Evolutionary conservation across 345 rosid genomes (phyloP).

Genomic region (Acer yangbiense): DNA sequence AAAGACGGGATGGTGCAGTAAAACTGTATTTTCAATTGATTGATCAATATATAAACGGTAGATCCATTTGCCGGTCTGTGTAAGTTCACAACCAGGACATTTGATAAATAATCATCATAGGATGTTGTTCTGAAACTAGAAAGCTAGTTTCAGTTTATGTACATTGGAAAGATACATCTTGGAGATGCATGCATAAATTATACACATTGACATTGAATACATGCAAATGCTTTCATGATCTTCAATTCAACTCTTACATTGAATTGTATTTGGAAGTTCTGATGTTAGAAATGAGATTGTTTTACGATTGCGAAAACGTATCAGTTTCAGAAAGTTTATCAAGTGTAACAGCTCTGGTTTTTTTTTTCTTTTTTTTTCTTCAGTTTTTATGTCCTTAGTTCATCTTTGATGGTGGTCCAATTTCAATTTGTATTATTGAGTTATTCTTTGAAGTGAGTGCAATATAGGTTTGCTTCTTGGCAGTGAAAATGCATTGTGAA

Average conservation of each 20-base stretch:
- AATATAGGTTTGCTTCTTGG: not conserved
- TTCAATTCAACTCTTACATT: not conserved
- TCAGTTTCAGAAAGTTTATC: not conserved
- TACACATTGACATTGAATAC: conserved; percentile 8
- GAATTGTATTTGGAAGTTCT: not conserved
- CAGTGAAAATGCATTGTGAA: not conserved
- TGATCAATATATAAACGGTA: not conserved
- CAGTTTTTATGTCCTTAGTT: not conserved
- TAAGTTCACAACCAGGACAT: conserved; percentile 14
- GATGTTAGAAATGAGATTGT: not conserved
- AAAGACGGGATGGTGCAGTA: conserved; percentile 51
- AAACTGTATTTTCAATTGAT: not conserved
- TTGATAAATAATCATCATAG: conserved; percentile 6
- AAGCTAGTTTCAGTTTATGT: not conserved
- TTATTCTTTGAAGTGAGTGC: too few relatives aligned
- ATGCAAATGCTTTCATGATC: conserved; percentile 5
- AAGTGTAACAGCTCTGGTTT: not conserved
- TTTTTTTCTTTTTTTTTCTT: not conserved
- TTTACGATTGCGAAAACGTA: not conserved
- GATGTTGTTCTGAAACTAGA: not conserved
- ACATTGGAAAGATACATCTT: not conserved
- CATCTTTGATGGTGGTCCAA: not conserved
- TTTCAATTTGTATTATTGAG: not conserved
- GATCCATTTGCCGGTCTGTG: conserved; percentile 16
- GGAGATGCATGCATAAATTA: conserved; percentile 8